These are phyloP conservation scores for Sherardia arvensis DNA, from an alignment of 257 asterid species.

Conservation along the genomic window DNA sequence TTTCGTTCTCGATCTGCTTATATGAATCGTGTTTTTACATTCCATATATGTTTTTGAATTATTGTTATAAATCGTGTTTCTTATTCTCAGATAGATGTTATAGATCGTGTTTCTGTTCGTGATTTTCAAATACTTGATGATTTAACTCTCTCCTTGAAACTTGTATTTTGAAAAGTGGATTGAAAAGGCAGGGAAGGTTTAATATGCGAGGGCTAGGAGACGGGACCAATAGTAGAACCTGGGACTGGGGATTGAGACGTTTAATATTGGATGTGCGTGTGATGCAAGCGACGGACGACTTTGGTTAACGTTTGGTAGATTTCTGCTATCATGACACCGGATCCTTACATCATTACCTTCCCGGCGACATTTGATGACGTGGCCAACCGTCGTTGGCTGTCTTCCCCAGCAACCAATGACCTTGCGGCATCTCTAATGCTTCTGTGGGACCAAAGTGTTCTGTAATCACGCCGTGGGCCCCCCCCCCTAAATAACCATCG, in stretches of 20 bases:
- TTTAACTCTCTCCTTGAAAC: too few species aligned
- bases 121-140: too few species aligned
- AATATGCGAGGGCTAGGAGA: too few species aligned
- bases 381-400: constrained; percentile 23
- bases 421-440: constrained; percentile 41
- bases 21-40: too few species aligned
- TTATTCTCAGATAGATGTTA: too few species aligned
- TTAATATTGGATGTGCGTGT: constrained; percentile 2
- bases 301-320: constrained; percentile 1
- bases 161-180: too few species aligned
- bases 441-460: constrained; percentile 12
- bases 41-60: too few species aligned
- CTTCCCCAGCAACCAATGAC: constrained; percentile 37
- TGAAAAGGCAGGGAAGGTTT: too few species aligned
- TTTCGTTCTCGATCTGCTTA: too few species aligned
- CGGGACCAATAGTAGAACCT: neutral
- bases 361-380: constrained; percentile 14
- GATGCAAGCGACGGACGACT: constrained; percentile 4
- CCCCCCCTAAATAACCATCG: neutral
- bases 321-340: constrained; percentile 19
- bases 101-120: too few species aligned
- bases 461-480: constrained; percentile 9
- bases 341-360: constrained; percentile 22
- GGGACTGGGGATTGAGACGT: neutral
- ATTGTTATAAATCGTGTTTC: too few species aligned